These are phyloP conservation scores for Exsudoporus frostii DNA, from an alignment of 768 basidiomycete species.

Conservation along the genomic window DNA sequence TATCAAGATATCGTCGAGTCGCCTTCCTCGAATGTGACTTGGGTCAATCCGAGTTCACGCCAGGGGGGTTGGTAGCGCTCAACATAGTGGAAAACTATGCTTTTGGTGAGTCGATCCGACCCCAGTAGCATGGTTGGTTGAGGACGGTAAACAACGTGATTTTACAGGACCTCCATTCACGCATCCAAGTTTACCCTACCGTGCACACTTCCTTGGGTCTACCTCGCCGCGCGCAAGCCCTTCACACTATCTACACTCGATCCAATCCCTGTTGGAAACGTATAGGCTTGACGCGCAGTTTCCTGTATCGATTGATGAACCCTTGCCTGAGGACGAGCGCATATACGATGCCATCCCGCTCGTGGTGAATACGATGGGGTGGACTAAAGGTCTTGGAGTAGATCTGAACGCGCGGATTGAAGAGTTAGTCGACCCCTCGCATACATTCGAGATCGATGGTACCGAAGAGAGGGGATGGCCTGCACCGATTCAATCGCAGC, in stretches of 20 bases:
- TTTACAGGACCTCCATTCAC: conserved; percentile 80
- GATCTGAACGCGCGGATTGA: conserved; percentile 75
- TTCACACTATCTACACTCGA: conserved; percentile 66
- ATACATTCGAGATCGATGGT: conserved; percentile 24
- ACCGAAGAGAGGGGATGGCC: conserved; percentile 25
- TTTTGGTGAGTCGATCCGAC: conserved; percentile 52
- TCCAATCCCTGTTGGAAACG: conserved; percentile 61
- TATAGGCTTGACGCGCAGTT: conserved; percentile 70
- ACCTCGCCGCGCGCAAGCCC: conserved; percentile 77
- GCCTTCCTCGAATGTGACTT: conserved; percentile 91
- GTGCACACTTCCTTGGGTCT: conserved; percentile 80
- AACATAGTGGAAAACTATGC: conserved; percentile 63
- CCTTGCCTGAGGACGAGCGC: conserved; percentile 32
- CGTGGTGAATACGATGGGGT: conserved; percentile 95
- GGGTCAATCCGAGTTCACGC: conserved; percentile 92
- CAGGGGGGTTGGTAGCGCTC: conserved; percentile 80
- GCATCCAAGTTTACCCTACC: conserved; percentile 66
- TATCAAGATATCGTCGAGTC: conserved; percentile 65
- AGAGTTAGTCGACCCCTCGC: conserved; percentile 53
- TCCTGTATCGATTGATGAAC: conserved; percentile 31
- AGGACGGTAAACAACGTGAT: not conserved
- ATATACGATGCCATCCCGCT: conserved; percentile 68
- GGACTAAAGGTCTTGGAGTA: conserved; percentile 90
- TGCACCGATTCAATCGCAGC: not conserved
- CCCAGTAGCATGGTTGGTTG: not conserved